phyloP scores from a whole-genome alignment of 495 filamentous ascomycete species.

The Hypomontagnella submonticulosa region DNA sequence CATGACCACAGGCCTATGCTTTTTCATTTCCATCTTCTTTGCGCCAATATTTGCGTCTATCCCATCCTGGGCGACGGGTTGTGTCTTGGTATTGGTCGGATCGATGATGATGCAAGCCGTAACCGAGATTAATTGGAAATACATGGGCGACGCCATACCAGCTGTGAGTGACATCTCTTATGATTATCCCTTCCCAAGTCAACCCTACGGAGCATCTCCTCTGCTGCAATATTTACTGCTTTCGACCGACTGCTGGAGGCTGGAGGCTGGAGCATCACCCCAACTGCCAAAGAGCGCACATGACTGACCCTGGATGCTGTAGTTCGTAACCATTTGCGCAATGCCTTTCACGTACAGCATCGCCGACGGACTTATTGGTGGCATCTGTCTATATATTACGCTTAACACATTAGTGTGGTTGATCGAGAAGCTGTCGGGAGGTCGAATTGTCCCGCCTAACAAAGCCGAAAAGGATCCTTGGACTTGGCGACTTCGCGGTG shows the following conservation, averaged over 20 bases:
- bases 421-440: conserved; percentile 69
- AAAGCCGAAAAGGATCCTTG: conserved; percentile 78
- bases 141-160: conserved; percentile 79
- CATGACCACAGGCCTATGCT: conserved; percentile 78
- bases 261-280: too few relatives aligned
- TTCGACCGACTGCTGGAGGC: too few relatives aligned
- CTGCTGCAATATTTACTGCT: too few relatives aligned
- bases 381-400: conserved; percentile 76
- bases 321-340: conserved; percentile 77
- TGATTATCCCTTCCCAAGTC: neutral
- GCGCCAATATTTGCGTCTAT: conserved; percentile 88
- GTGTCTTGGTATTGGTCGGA: conserved; percentile 82
- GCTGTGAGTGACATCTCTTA: conserved; percentile 51
- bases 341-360: conserved; percentile 91
- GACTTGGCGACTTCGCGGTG: conserved; percentile 74
- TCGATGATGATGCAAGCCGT: conserved; percentile 81
- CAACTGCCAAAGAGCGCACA: neutral
- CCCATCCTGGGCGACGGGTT: conserved; percentile 85
- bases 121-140: conserved; percentile 85
- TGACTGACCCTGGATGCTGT: conserved; percentile 1
- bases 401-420: conserved; percentile 74
- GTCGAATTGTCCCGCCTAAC: conserved; percentile 76
- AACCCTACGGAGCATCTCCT: too few relatives aligned
- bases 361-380: conserved; percentile 79
- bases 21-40: conserved; percentile 89